Evolutionary conservation across 2,329 filamentous ascomycete genomes (phyloP).

Genomic region (Alternaria consortialis): DNA sequence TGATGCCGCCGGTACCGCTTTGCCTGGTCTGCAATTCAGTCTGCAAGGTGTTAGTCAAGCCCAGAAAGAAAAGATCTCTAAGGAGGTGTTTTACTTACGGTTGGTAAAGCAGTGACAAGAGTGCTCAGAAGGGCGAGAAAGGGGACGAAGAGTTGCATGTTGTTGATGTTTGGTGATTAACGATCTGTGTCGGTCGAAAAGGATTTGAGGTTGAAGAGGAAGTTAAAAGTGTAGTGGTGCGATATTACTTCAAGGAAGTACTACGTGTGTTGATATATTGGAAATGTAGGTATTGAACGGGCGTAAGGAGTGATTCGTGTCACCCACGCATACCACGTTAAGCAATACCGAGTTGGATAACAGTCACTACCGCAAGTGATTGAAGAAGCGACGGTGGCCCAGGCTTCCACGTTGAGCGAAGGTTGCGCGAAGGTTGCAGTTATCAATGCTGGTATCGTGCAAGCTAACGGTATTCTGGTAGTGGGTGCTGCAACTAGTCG

Average conservation of each 20-base stretch:
- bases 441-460: not conserved
- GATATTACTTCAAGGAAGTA: not conserved
- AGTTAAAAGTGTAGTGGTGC: not conserved
- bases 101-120: constrained; percentile 14
- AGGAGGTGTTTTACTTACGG: not conserved
- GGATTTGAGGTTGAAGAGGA: not conserved
- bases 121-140: constrained; percentile 22
- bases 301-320: not conserved
- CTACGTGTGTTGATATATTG: not conserved
- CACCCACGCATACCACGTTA: not conserved
- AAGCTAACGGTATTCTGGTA: not conserved
- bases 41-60: not conserved
- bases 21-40: not conserved
- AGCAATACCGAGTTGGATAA: not conserved
- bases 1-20: constrained; percentile 22
- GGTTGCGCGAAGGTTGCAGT: not conserved
- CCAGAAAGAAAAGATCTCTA: not conserved
- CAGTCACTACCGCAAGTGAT: not conserved
- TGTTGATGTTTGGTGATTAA: not conserved
- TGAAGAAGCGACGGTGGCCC: not conserved
- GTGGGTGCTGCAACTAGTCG: not conserved
- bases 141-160: constrained; percentile 22
- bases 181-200: not conserved
- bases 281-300: not conserved
- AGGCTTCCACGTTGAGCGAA: not conserved